These are phyloP conservation scores for Lichtheimia ornata DNA, from an alignment of 371 early-diverging fungal species.

Conservation along the genomic window DNA sequence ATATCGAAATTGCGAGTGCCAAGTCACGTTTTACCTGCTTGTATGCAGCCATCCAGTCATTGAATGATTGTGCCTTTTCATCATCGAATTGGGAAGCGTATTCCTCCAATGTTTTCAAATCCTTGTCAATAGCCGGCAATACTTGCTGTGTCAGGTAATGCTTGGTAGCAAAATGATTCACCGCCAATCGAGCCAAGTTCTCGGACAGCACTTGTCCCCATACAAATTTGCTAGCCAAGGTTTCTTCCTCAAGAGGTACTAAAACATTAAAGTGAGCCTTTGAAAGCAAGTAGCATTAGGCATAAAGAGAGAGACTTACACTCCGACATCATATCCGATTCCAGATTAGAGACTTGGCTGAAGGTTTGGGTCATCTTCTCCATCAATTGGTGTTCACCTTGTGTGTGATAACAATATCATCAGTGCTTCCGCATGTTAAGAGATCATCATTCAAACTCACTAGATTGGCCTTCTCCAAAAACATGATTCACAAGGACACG, in stretches of 20 bases:
- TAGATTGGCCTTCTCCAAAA: slow-evolving; percentile 27
- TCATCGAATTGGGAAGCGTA: slow-evolving; percentile 26
- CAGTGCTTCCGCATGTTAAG: not conserved
- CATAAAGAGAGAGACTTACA: slow-evolving; percentile 41
- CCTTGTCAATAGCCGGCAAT: slow-evolving; percentile 60
- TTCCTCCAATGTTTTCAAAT: slow-evolving; percentile 43
- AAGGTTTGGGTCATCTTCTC: slow-evolving; percentile 53
- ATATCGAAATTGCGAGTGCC: not conserved
- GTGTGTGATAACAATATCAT: not conserved
- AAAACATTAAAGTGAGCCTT: not conserved
- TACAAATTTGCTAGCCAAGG: slow-evolving; percentile 63
- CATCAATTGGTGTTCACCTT: slow-evolving; percentile 54
- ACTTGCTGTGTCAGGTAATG: slow-evolving; percentile 68
- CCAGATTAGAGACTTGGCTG: slow-evolving; percentile 57
- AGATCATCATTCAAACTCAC: not conserved
- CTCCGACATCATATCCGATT: slow-evolving; percentile 62
- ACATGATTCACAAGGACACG: slow-evolving; percentile 57
- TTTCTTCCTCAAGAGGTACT: slow-evolving; percentile 55
- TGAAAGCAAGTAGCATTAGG: not conserved
- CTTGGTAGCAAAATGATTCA: slow-evolving; percentile 71
- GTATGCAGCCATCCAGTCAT: slow-evolving; percentile 42
- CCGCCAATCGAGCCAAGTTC: slow-evolving; percentile 62
- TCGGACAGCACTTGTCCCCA: slow-evolving; percentile 74
- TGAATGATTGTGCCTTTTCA: slow-evolving; percentile 20
- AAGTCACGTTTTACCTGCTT: slow-evolving; percentile 26